Evolutionary conservation across 805 yeast species (phyloP).

Genomic region (Ogataea methanolica): DNA sequence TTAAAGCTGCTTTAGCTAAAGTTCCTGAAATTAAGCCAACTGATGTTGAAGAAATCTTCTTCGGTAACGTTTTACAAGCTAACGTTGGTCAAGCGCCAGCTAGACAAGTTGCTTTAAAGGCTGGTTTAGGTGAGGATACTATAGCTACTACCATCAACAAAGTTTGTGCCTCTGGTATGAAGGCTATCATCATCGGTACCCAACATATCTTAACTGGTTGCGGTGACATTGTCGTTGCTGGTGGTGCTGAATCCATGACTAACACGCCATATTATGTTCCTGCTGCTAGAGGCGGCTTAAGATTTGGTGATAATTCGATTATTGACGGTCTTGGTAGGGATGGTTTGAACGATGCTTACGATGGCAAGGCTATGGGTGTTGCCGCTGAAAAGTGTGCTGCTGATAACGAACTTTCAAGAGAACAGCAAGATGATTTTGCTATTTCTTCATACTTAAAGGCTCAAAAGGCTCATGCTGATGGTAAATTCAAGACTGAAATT

Average conservation of each 20-base stretch:
- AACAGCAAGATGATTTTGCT: constrained; percentile 87
- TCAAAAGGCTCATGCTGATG: constrained; percentile 68
- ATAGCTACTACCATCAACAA: constrained; percentile 91
- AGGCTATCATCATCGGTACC: constrained; percentile 85
- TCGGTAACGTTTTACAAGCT: constrained; percentile 91
- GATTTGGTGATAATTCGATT: constrained; percentile 76
- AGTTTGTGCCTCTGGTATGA: constrained; percentile 96
- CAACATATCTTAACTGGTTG: constrained; percentile 84
- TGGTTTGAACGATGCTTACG: constrained; percentile 91
- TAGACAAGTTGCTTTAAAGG: constrained; percentile 89
- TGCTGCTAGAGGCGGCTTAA: constrained; percentile 78
- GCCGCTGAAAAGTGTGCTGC: constrained; percentile 96
- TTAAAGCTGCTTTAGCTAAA: constrained; percentile 77
- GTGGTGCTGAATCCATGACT: constrained; percentile 98
- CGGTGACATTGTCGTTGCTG: constrained; percentile 91
- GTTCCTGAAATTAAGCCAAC: constrained; percentile 76
- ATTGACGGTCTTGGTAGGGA: constrained; percentile 91
- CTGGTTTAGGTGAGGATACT: constrained; percentile 77
- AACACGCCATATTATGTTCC: constrained; percentile 92
- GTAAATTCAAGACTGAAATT: constrained; percentile 80
- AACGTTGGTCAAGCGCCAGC: constrained; percentile 98
- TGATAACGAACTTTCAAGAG: constrained; percentile 73
- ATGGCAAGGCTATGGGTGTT: constrained; percentile 87
- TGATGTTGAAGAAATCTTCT: constrained; percentile 82
- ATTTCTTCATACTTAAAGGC: constrained; percentile 82